Evolutionary conservation across 148 eudicot species (phyloP).

Genomic region (Vaccinium darrowii): DNA sequence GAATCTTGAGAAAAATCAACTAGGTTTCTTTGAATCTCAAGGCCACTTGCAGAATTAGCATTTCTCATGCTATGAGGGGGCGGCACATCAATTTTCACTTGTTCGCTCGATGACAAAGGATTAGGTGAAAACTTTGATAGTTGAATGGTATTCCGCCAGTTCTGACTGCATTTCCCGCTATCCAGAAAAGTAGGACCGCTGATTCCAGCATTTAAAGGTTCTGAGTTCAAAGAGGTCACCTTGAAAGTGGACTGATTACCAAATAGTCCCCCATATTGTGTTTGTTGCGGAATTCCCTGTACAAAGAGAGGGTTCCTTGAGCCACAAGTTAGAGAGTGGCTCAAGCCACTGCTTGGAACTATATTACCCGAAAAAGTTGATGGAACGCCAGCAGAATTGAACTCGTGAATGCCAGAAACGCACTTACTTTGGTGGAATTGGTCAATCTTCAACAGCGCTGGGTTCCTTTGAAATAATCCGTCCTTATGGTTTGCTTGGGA

Average conservation of each 20-base stretch:
- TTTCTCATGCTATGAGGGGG: constrained; percentile 21
- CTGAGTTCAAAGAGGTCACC: constrained; percentile 26
- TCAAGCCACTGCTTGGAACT: constrained; percentile 19
- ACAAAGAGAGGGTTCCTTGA: constrained; percentile 23
- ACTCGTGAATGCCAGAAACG: constrained; percentile 18
- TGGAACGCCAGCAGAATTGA: constrained; percentile 23
- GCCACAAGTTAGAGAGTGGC: constrained; percentile 16
- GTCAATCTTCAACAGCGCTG: constrained; percentile 32
- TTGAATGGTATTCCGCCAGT: constrained; percentile 23
- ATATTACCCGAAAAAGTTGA: constrained; percentile 15
- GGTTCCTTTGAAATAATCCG: constrained; percentile 38
- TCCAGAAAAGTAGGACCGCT: constrained; percentile 29
- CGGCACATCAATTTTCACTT: constrained; percentile 23
- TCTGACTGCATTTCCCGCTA: constrained; percentile 21
- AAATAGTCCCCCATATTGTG: constrained; percentile 21
- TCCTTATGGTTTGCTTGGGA: constrained; percentile 30
- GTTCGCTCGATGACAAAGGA: constrained; percentile 22
- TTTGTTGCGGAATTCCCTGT: constrained; percentile 23
- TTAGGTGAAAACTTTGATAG: constrained; percentile 29
- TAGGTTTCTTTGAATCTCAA: constrained; percentile 29
- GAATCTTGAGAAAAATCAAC: constrained; percentile 29
- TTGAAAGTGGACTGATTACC: constrained; percentile 31
- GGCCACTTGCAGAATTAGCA: constrained; percentile 20
- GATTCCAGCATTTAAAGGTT: constrained; percentile 25
- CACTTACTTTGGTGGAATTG: constrained; percentile 35